Evolutionary conservation across 2,329 filamentous ascomycete genomes (phyloP).

Genomic region (Chrysosporium keratinophilum): DNA sequence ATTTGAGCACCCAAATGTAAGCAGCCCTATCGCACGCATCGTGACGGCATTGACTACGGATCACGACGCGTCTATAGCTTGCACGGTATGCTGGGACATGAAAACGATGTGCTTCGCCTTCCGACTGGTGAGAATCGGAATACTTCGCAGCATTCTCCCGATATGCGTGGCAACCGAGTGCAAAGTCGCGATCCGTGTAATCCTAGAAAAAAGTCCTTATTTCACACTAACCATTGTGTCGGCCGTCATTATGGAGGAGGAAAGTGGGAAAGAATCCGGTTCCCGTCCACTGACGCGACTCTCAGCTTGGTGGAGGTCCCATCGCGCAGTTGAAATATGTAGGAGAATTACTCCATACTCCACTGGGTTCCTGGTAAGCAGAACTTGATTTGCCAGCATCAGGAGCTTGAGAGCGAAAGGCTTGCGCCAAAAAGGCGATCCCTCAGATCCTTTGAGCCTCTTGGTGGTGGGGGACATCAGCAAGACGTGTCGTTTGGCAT

Average conservation of each 20-base stretch:
- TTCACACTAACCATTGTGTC: not conserved
- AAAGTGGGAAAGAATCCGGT: not conserved
- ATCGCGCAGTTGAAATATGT: not conserved
- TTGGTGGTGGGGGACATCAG: not conserved
- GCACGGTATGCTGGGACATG: not conserved
- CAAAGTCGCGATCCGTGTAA: not conserved
- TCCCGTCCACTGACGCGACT: not conserved
- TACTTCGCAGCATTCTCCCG: not conserved
- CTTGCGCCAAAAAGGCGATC: conserved; percentile 6
- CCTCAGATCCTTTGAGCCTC: conserved; percentile 2
- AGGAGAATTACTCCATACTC: not conserved
- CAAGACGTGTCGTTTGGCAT: not conserved
- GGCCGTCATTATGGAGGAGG: not conserved
- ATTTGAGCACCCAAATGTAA: conserved; percentile 1
- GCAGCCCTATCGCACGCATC: conserved; percentile 1
- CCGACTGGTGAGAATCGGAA: not conserved
- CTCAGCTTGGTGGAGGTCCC: not conserved
- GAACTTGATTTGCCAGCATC: not conserved
- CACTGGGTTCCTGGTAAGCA: not conserved
- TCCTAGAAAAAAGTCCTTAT: not conserved
- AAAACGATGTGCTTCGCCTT: not conserved
- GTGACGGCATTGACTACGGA: conserved; percentile 7
- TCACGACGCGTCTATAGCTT: not conserved
- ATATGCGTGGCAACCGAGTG: not conserved
- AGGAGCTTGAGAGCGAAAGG: not conserved